Evolutionary conservation across 2,329 filamentous ascomycete species (phyloP).

Genomic region (Neonectria hederae): DNA sequence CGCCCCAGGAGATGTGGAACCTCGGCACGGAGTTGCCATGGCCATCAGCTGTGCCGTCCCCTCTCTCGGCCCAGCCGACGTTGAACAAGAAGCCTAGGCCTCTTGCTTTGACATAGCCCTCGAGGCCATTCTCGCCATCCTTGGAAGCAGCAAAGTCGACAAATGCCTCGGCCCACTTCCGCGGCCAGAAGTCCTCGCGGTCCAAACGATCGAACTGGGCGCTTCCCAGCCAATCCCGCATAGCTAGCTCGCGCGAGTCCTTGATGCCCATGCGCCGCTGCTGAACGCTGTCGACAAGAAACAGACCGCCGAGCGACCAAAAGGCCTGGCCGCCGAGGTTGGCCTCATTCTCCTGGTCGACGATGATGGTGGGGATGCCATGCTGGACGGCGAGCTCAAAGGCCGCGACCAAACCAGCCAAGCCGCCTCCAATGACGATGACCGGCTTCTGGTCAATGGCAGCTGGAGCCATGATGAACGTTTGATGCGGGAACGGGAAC

Average conservation of each 20-base stretch:
- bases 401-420: constrained; percentile 68
- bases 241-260: constrained; percentile 65
- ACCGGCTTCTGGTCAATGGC: constrained; percentile 48
- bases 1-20: constrained; percentile 71
- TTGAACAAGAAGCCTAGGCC: constrained; percentile 63
- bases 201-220: constrained; percentile 66
- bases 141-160: constrained; percentile 64
- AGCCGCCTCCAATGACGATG: constrained; percentile 65
- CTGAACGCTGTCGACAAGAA: constrained; percentile 65
- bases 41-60: constrained; percentile 63
- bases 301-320: constrained; percentile 70
- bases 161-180: constrained; percentile 70
- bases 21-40: constrained; percentile 71
- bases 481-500: not conserved
- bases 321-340: constrained; percentile 71
- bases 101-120: constrained; percentile 62
- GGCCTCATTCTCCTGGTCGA: constrained; percentile 67
- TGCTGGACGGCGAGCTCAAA: constrained; percentile 62
- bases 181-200: constrained; percentile 65
- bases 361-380: constrained; percentile 58
- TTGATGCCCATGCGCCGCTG: constrained; percentile 68
- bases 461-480: constrained; percentile 14
- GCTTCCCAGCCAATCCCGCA: constrained; percentile 67
- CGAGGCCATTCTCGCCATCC: constrained; percentile 58
- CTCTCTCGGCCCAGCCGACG: constrained; percentile 70